Evolutionary conservation across 768 basidiomycete genomes (phyloP), one percentile per base, ranked within the genome.

Genomic region (Russula dissimulans): DNA sequence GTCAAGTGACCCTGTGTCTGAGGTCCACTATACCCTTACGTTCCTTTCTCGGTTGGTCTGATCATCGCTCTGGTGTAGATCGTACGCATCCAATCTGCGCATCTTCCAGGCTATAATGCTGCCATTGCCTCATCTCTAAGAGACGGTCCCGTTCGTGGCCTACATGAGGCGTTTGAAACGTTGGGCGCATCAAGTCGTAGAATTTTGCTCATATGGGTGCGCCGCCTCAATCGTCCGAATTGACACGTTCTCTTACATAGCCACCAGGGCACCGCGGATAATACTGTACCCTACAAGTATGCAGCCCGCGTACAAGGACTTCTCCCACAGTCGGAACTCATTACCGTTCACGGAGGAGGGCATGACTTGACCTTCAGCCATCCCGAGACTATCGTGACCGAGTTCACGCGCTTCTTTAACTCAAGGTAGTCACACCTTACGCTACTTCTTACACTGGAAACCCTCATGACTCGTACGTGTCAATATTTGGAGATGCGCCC

Each of bases 61-160:
- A 54, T 34, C 39, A n/a, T 26, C 44, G 10, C 43, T 48, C 22
- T 41, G 7, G 8, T 46, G 32, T 61, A 87, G 82, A 84, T 90
- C 57, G 83, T 89, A 0, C 80, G 87, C n/a, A 73, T 88, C 12
- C 88, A 90, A 71, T 86, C 86, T 0, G 88, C 88, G 1, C 84
- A 88, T 67, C 77, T 90, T 5, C 80, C 84, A 0, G 81, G 88
- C 4, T 90, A 82, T 69, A 88, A 90, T 64, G 78, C 81, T 22
- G 88, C 88, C 0, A 73, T 90, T n/a, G 87, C 87, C 0, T 89
- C 87, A 5, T 87, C 83, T 3, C 74, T 90, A 29, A 79, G 87
- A 38, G 80, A 86, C 42, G 87, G 87, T 1, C 87, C 88, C 14
- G 74, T 89, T 32, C 81, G 87, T 42, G 85, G 86, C 5, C 79